Conservation (phyloP, 305 asterid species). For the Fraxinus dipetala region DNA sequence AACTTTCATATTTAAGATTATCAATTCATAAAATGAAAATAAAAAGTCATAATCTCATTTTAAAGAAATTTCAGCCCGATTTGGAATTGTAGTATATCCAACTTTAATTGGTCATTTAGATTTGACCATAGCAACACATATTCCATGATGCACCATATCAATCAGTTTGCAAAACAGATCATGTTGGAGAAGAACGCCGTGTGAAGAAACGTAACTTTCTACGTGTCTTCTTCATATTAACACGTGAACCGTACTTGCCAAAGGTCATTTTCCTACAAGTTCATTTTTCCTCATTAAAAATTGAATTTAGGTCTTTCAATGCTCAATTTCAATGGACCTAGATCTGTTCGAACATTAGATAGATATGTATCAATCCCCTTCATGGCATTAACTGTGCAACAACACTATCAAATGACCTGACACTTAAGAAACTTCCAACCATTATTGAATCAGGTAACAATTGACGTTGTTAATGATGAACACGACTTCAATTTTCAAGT, state of each 20-base stretch:
- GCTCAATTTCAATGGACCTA: neutral
- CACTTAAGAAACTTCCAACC: neutral
- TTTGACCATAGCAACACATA: neutral
- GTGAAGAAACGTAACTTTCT: neutral
- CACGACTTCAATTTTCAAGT: neutral
- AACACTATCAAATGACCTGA: neutral
- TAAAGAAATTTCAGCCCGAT: neutral
- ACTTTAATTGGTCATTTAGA: neutral
- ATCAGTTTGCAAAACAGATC: neutral
- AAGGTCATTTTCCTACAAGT: no score
- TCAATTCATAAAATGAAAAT: neutral
- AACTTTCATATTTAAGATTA: neutral
- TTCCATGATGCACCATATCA: neutral
- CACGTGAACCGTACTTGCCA: neutral
- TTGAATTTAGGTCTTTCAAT: neutral
- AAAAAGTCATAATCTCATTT: no score
- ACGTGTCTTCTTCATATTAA: neutral
- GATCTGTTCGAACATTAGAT: neutral
- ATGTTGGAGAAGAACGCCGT: neutral
- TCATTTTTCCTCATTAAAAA: neutral
- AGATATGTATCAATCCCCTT: neutral
- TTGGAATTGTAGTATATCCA: neutral
- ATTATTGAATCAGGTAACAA: neutral
- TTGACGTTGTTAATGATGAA: neutral
- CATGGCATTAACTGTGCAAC: neutral